These are phyloP conservation scores for Alternaria metachromatica DNA, from an alignment of 2,329 filamentous ascomycete species.

Conservation along the genomic window DNA sequence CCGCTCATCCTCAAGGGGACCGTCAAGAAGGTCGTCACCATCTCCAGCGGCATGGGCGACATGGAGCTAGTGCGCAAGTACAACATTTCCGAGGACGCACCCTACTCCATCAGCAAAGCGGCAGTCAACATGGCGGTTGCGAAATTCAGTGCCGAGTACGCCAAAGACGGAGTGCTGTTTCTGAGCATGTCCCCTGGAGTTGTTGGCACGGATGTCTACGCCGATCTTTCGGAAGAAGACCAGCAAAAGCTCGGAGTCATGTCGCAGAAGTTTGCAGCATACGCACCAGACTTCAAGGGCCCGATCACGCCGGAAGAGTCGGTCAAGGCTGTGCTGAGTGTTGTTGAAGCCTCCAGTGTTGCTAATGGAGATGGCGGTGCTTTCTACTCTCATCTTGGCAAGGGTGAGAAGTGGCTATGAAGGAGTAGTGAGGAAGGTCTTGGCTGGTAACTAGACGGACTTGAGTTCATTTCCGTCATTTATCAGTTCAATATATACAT, in stretches of 20 bases:
- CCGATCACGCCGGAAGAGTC: conserved; percentile 13
- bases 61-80: conserved; percentile 28
- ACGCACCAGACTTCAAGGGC: conserved; percentile 24
- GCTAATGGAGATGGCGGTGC: conserved; percentile 19
- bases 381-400: conserved; percentile 25
- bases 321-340: conserved; percentile 11
- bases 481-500: not conserved
- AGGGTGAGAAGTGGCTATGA: conserved; percentile 20
- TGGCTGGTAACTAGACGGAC: too few relatives aligned
- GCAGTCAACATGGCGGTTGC: conserved; percentile 52
- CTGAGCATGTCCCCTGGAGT: conserved; percentile 27
- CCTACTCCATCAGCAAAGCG: conserved; percentile 51
- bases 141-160: conserved; percentile 50
- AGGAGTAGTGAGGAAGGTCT: too few relatives aligned
- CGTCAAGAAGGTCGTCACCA: conserved; percentile 53
- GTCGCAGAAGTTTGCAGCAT: conserved; percentile 5
- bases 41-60: conserved; percentile 50
- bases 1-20: conserved; percentile 49
- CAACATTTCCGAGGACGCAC: conserved; percentile 29
- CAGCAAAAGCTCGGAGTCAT: not conserved
- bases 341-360: conserved; percentile 19
- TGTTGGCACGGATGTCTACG: conserved; percentile 23
- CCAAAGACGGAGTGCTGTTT: conserved; percentile 31
- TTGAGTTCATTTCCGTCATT: too few relatives aligned
- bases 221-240: conserved; percentile 4